A percentile compares a stretch with the other conserved stretches of the same genome.
These are phyloP conservation scores for Glycine latifolia DNA, from an alignment of 306 rosid species.

Conservation along the genomic window DNA sequence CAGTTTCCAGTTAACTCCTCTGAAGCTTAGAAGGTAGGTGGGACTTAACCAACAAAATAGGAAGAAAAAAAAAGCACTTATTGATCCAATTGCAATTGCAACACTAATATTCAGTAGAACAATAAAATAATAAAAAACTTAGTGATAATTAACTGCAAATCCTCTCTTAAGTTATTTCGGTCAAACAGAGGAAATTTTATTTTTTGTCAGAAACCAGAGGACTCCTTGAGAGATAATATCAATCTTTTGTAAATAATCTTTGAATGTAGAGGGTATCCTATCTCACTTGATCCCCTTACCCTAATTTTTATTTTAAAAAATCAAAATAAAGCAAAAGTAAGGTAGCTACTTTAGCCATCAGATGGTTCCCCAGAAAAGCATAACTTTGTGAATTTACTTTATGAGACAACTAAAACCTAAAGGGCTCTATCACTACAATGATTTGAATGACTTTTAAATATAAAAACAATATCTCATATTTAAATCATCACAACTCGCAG, in stretches of 20 bases:
- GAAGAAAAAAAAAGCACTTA: neutral
- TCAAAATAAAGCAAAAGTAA: neutral
- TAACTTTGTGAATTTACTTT: neutral
- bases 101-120: neutral
- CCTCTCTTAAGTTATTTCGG: neutral
- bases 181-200: neutral
- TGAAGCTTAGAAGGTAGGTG: neutral
- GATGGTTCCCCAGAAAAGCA: neutral
- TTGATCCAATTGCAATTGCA: neutral
- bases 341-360: neutral
- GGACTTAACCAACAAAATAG: neutral
- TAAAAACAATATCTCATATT: slow-evolving; percentile 2
- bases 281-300: neutral
- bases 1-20: neutral
- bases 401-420: neutral
- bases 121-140: neutral
- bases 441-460: slow-evolving; percentile 24
- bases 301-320: neutral
- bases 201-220: neutral
- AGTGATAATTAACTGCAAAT: neutral
- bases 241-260: too few species aligned
- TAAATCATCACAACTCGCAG: slow-evolving; percentile 32
- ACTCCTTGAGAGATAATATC: too few species aligned
- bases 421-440: neutral
- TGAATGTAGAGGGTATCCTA: too few species aligned